These are phyloP conservation scores for Cudoniella acicularis DNA, from an alignment of 495 filamentous ascomycete species.

Conservation along the genomic window DNA sequence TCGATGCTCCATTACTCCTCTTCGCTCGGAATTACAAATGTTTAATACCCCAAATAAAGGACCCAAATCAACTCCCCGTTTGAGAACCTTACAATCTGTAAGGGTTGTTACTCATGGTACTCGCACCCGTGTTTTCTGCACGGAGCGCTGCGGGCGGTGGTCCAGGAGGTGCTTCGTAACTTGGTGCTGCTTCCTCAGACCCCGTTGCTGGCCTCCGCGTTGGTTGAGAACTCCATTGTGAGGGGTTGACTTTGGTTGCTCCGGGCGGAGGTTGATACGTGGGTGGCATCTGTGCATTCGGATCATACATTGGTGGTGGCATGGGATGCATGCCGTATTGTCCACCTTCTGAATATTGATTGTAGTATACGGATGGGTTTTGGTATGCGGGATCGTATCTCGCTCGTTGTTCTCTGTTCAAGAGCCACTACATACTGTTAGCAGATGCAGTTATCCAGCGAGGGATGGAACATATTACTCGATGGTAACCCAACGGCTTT, in stretches of 20 bases:
- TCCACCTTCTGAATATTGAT: constrained; percentile 27
- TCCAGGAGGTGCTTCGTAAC: constrained; percentile 34
- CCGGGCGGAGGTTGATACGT: constrained; percentile 52
- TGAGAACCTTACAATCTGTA: constrained; percentile 16
- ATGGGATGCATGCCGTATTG: constrained; percentile 49
- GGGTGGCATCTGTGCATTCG: constrained; percentile 51
- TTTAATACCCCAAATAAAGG: neutral
- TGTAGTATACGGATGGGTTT: constrained; percentile 35
- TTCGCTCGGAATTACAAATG: constrained; percentile 16
- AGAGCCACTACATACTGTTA: constrained; percentile 51
- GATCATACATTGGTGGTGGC: constrained; percentile 26
- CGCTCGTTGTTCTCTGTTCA: constrained; percentile 50
- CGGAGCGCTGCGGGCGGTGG: constrained; percentile 36
- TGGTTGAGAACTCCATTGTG: constrained; percentile 38
- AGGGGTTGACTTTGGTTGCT: constrained; percentile 54
- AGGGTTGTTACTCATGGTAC: constrained; percentile 26
- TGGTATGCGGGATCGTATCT: constrained; percentile 49
- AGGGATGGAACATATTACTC: constrained; percentile 41
- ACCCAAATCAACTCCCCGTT: neutral
- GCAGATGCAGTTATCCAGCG: constrained; percentile 1
- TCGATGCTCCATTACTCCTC: constrained; percentile 13
- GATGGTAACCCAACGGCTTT: constrained; percentile 62
- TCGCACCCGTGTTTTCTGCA: constrained; percentile 17
- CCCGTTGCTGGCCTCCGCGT: constrained; percentile 23
- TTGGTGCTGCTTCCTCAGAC: constrained; percentile 33